Conservation (phyloP, 1,139 yeast genomes). For the Fermentozyma sake region DNA sequence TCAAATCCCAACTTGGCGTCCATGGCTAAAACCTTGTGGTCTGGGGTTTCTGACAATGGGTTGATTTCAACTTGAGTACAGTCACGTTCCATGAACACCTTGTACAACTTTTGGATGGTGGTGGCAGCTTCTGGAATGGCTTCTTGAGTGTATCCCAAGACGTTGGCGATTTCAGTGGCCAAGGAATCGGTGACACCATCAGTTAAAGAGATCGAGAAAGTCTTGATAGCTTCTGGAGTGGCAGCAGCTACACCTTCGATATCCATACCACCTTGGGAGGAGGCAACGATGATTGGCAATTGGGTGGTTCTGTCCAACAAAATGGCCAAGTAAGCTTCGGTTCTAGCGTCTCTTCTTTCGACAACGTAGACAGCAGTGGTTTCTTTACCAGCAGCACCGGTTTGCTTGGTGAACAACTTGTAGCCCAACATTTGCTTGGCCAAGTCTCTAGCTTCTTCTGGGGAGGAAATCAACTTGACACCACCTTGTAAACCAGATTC, state of each 20-base stretch:
- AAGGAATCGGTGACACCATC: constrained; percentile 75
- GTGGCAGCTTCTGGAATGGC: constrained; percentile 87
- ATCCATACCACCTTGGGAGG: constrained; percentile 99
- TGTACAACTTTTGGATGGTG: constrained; percentile 80
- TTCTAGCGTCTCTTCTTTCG: constrained; percentile 87
- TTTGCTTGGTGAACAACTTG: constrained; percentile 94
- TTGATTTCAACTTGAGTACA: constrained; percentile 98
- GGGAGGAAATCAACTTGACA: constrained; percentile 81
- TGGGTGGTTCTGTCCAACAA: constrained; percentile 91
- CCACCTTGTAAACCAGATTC: constrained; percentile 97
- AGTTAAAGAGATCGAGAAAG: constrained; percentile 74
- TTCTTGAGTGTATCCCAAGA: constrained; percentile 73
- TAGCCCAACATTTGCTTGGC: constrained; percentile 89
- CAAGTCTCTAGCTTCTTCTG: constrained; percentile 82
- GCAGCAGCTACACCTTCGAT: constrained; percentile 96
- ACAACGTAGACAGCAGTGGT: constrained; percentile 96
- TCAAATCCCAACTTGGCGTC: constrained; percentile 99
- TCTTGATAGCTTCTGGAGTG: constrained; percentile 89
- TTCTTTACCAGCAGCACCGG: constrained; percentile 95
- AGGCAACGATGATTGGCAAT: constrained; percentile 90
- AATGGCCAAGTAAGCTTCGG: constrained; percentile 94
- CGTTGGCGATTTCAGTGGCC: constrained; percentile 73
- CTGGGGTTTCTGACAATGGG: constrained; percentile 93
- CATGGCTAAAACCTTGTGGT: constrained; percentile 92
- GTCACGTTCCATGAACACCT: constrained; percentile 84